These are phyloP conservation scores for Leccinum fibrillosum DNA, from an alignment of 768 basidiomycete genomes.

Conservation along the genomic window DNA sequence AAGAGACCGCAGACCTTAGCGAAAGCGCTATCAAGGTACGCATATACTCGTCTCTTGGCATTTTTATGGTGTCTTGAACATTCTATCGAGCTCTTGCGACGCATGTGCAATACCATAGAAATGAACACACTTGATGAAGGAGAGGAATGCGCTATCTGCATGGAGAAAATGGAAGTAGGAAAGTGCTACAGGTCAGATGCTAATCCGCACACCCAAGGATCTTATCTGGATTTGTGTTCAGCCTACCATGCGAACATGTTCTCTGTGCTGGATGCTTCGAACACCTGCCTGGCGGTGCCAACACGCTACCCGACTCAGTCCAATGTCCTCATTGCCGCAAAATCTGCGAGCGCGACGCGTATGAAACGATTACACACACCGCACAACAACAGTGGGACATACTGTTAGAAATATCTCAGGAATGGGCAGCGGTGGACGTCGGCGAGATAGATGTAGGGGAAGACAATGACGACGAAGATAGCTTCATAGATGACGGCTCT, in stretches of 20 bases:
- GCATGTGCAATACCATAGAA: constrained; percentile 14
- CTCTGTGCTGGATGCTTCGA: constrained; percentile 17
- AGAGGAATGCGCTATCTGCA: constrained; percentile 21
- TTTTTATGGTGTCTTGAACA: background rate
- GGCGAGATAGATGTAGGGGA: constrained; percentile 10
- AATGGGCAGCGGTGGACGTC: constrained; percentile 15
- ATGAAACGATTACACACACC: constrained; percentile 16
- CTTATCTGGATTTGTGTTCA: constrained; percentile 3
- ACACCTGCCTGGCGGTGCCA: background rate
- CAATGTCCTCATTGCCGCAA: constrained; percentile 22
- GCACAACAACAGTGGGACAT: constrained; percentile 19
- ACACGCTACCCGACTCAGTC: background rate
- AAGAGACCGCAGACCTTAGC: constrained; percentile 3
- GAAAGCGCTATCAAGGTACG: constrained; percentile 12
- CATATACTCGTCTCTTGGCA: background rate
- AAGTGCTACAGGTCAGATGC: constrained; percentile 21
- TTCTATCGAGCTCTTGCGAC: constrained; percentile 13
- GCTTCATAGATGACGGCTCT: constrained; percentile 3
- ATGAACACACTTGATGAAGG: constrained; percentile 21
- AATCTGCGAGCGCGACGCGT: constrained; percentile 6
- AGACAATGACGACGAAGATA: constrained; percentile 5
- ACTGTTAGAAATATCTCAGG: constrained; percentile 14
- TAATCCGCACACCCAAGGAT: background rate
- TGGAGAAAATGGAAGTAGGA: constrained; percentile 12
- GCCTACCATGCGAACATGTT: constrained; percentile 14